Conservation (phyloP, 2,329 filamentous ascomycete genomes). For the Annulohypoxylon truncatum region DNA sequence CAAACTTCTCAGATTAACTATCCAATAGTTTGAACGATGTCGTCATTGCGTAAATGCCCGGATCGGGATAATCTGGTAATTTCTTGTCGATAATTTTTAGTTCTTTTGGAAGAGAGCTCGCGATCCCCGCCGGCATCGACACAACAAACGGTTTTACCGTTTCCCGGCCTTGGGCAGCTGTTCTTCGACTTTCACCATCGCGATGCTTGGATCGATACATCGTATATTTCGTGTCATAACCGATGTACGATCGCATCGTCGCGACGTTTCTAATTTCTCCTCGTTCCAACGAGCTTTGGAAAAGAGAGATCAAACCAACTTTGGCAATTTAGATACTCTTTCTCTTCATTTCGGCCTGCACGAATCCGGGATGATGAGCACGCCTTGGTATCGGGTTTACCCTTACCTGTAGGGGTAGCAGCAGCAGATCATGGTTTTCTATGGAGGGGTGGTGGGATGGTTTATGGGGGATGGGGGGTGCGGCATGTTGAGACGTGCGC, state of each 20-base stretch:
- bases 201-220: constrained; percentile 3
- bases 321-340: constrained; percentile 43
- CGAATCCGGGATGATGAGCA: constrained; percentile 42
- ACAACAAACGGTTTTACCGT: constrained; percentile 1
- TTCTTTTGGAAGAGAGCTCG: constrained; percentile 24
- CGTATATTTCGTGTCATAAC: constrained; percentile 1
- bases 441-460: neutral
- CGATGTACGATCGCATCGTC: constrained; percentile 16
- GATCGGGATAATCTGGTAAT: constrained; percentile 44
- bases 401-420: constrained; percentile 7
- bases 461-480: neutral
- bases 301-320: constrained; percentile 22
- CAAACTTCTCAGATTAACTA: constrained; percentile 1
- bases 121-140: constrained; percentile 1
- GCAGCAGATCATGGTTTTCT: constrained; percentile 11
- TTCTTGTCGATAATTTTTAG: constrained; percentile 51
- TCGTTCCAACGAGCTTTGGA: constrained; percentile 26
- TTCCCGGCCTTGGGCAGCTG: neutral
- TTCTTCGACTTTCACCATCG: neutral
- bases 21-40: constrained; percentile 16
- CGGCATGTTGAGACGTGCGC: constrained; percentile 25
- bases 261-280: constrained; percentile 12
- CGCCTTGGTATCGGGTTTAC: constrained; percentile 39
- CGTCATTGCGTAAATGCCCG: constrained; percentile 30
- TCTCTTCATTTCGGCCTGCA: constrained; percentile 38